Evolutionary conservation across 495 filamentous ascomycete species (phyloP).

Genomic region (Hypoxylon lenormandii): DNA sequence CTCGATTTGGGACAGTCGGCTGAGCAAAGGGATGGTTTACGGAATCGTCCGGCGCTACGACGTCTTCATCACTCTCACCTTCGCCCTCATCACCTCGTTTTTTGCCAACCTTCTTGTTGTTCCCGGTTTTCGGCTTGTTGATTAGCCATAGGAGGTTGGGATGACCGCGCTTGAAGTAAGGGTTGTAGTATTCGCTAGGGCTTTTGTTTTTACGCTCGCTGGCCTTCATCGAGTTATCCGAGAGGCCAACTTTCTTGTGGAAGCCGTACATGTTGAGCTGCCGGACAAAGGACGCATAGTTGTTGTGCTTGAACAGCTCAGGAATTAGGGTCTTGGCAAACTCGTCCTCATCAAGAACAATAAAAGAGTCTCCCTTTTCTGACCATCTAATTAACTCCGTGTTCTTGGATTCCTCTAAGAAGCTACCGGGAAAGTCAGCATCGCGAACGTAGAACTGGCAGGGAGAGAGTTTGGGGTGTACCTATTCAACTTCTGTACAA

Average conservation of each 20-base stretch:
- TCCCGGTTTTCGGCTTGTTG: conserved; percentile 88
- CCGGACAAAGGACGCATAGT: conserved; percentile 97
- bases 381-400: conserved; percentile 98
- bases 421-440: conserved; percentile 66
- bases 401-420: conserved; percentile 90
- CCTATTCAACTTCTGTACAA: conserved; percentile 99
- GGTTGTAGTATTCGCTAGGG: conserved; percentile 96
- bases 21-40: conserved; percentile 42
- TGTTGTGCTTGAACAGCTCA: conserved; percentile 98
- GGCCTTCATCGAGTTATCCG: conserved; percentile 96
- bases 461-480: conserved; percentile 56
- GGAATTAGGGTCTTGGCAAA: conserved; percentile 98
- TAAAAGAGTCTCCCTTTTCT: conserved; percentile 92
- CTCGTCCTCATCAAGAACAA: conserved; percentile 97
- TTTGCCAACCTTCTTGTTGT: conserved; percentile 61
- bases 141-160: conserved; percentile 97
- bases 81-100: conserved; percentile 79
- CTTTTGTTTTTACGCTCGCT: conserved; percentile 97
- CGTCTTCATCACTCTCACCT: conserved; percentile 77
- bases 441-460: not conserved
- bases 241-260: conserved; percentile 96
- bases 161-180: conserved; percentile 91
- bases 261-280: conserved; percentile 99
- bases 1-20: conserved; percentile 33
- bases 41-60: conserved; percentile 53